phyloP scores from a whole-genome alignment of 345 rosid species.

The Mallotus nudiflorus region DNA sequence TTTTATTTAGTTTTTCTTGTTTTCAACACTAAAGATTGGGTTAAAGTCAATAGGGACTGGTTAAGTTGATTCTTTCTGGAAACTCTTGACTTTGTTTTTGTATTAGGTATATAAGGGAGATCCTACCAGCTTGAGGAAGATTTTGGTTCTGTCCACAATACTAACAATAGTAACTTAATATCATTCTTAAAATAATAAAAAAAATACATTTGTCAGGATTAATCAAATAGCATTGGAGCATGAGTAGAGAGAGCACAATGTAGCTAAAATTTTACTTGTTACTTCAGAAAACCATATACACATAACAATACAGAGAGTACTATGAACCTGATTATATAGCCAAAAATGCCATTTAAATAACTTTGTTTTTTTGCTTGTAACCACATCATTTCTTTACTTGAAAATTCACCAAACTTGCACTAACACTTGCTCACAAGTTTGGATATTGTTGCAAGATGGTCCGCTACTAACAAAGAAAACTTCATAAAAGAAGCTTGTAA shows the following conservation, averaged over 20 bases:
- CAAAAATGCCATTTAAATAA: not conserved
- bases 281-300: not conserved
- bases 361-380: not conserved
- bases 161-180: no score
- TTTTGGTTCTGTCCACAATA: no score
- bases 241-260: not conserved
- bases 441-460: conserved; percentile 3
- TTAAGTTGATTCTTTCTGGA: no score
- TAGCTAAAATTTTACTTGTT: not conserved
- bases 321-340: not conserved
- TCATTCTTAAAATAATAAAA: no score
- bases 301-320: not conserved
- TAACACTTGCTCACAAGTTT: conserved; percentile 5
- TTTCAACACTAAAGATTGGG: no score
- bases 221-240: no score
- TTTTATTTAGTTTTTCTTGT: no score
- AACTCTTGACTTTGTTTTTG: no score
- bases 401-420: not conserved
- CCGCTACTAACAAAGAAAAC: not conserved
- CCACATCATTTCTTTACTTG: not conserved
- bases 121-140: no score
- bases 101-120: no score
- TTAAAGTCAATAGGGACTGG: no score
- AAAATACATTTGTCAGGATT: no score
- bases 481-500: conserved; percentile 17